A percentile compares a stretch with the other conserved stretches of the same genome.
These are phyloP conservation scores for Penicillium sp. DNA, from an alignment of 2,329 filamentous ascomycete genomes.

Conservation along the genomic window DNA sequence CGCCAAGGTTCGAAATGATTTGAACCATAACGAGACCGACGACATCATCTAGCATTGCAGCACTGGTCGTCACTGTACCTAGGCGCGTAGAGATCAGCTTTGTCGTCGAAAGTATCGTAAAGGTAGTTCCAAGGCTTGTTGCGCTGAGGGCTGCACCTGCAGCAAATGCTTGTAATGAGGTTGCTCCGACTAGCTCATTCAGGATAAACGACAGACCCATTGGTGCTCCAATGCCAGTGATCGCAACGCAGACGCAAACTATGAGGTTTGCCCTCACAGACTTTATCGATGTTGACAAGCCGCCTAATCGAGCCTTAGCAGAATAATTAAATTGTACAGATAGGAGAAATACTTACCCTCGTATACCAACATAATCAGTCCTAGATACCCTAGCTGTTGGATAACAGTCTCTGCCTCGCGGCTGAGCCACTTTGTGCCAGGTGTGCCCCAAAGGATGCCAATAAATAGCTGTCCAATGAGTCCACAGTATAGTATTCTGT, in stretches of 20 bases:
- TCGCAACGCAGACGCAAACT: constrained; percentile 61
- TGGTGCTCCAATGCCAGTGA: constrained; percentile 63
- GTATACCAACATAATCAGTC: constrained; percentile 69
- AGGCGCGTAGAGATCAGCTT: constrained; percentile 54
- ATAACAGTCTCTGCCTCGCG: constrained; percentile 53
- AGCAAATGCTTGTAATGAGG: constrained; percentile 64
- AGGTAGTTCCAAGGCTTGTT: constrained; percentile 71
- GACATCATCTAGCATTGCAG: constrained; percentile 22
- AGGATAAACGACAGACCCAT: constrained; percentile 66
- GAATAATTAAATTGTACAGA: background rate
- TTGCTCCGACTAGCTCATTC: constrained; percentile 48
- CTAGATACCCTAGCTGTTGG: constrained; percentile 68
- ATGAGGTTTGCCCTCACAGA: constrained; percentile 59
- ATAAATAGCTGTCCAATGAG: constrained; percentile 70
- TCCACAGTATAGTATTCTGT: constrained; percentile 65
- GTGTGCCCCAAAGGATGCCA: constrained; percentile 68
- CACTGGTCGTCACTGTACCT: constrained; percentile 59
- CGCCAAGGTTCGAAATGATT: constrained; percentile 66
- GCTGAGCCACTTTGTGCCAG: constrained; percentile 61
- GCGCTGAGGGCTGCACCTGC: constrained; percentile 71
- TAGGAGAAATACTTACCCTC: constrained; percentile 52
- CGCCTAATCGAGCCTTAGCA: constrained; percentile 16
- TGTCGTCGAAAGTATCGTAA: constrained; percentile 63
- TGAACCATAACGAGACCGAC: constrained; percentile 71
- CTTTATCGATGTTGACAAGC: constrained; percentile 37